Conservation (phyloP, 2,329 filamentous ascomycete genomes). For the Colletotrichum tanaceti region DNA sequence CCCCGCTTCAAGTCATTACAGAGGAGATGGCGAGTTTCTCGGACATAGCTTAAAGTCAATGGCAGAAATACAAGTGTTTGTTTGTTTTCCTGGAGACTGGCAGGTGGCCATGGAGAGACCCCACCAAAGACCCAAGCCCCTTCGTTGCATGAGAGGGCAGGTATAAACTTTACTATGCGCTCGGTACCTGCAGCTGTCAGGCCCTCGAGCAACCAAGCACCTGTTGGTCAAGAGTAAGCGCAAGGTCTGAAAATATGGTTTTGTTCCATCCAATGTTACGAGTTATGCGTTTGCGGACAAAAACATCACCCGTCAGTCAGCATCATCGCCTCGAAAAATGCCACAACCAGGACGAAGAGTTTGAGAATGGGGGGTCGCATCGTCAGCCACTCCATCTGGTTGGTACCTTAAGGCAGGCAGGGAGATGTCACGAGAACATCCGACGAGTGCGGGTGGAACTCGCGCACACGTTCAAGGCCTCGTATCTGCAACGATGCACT, state of each 20-base stretch:
- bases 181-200: constrained; percentile 37
- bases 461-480: not conserved
- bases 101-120: not conserved
- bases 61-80: not conserved
- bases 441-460: not conserved
- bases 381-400: not conserved
- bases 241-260: not conserved
- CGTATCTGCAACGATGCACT: constrained; percentile 11
- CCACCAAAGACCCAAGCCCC: not conserved
- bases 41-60: not conserved
- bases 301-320: not conserved
- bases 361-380: not conserved
- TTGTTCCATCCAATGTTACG: not conserved
- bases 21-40: not conserved
- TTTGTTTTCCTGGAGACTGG: not conserved
- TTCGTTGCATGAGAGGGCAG: constrained; percentile 20
- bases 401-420: no score
- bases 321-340: not conserved
- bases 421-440: not conserved
- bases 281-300: not conserved
- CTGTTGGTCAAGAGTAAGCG: not conserved
- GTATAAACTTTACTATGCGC: no score
- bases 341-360: not conserved
- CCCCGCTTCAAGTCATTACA: not conserved
- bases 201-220: not conserved